A percentile compares a stretch with the other conserved stretches of the same genome.
Conservation (phyloP, 345 rosid genomes). For the Murraya paniculata region DNA sequence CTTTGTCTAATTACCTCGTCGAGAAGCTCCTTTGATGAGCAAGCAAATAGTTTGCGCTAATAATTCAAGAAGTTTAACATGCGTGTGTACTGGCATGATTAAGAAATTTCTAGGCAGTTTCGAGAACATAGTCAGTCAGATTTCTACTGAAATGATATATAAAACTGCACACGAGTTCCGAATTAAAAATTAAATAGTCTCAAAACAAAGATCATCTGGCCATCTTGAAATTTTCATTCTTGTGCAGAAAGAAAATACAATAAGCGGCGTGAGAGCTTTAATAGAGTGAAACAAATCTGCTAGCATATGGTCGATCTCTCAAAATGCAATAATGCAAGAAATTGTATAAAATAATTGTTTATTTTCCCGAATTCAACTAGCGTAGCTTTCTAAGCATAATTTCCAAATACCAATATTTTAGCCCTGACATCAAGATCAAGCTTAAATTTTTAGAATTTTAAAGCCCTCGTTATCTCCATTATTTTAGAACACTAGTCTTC, state of each 20-base stretch:
- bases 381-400: too few relatives aligned
- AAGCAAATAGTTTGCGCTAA: neutral
- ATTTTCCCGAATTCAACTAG: neutral
- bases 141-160: too few relatives aligned
- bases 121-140: neutral
- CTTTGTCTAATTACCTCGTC: neutral
- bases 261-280: neutral
- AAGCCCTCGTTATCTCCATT: neutral
- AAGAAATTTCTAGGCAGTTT: slow-evolving; percentile 4
- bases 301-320: too few relatives aligned
- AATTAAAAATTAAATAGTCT: neutral
- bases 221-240: neutral
- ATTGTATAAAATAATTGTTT: neutral
- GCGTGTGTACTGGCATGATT: neutral
- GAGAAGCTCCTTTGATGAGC: too few relatives aligned
- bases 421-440: neutral
- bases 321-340: too few relatives aligned
- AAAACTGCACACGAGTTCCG: neutral
- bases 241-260: neutral
- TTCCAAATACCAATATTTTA: too few relatives aligned
- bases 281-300: too few relatives aligned
- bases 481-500: neutral
- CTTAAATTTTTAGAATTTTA: neutral
- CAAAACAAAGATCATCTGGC: neutral
- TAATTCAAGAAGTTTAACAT: neutral